Evolutionary conservation across 192 early-diverging fungal genomes (phyloP).

Genomic region (Tieghemiomyces parasiticus): DNA sequence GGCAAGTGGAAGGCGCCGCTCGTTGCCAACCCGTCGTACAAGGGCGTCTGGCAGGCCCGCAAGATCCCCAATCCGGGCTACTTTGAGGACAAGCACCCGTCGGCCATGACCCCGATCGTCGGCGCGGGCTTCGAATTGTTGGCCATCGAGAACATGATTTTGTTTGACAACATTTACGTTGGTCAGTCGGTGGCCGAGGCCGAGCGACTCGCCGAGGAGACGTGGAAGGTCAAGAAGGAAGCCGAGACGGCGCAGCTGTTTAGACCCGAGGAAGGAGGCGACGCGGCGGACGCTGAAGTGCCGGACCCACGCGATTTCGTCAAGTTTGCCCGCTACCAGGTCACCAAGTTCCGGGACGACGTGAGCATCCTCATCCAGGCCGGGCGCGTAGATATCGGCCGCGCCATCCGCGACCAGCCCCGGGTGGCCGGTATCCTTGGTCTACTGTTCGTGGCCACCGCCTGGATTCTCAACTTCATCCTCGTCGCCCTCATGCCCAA

Average conservation of each 20-base stretch:
- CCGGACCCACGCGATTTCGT: slow-evolving; percentile 2
- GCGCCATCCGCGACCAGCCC: neutral
- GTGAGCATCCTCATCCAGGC: neutral
- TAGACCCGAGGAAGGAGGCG: slow-evolving; percentile 24
- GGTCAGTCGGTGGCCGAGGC: slow-evolving; percentile 57
- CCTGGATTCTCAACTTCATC: neutral
- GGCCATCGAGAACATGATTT: slow-evolving; percentile 79
- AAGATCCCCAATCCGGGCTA: slow-evolving; percentile 75
- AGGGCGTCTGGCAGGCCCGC: slow-evolving; percentile 74
- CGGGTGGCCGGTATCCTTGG: slow-evolving; percentile 6
- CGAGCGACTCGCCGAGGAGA: slow-evolving; percentile 51
- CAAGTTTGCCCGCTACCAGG: slow-evolving; percentile 10
- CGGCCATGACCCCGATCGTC: slow-evolving; percentile 63
- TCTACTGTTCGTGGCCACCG: slow-evolving; percentile 1
- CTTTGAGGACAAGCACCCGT: slow-evolving; percentile 63
- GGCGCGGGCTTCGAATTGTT: slow-evolving; percentile 86
- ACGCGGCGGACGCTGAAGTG: slow-evolving; percentile 5
- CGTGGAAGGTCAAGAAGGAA: slow-evolving; percentile 60
- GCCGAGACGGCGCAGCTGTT: slow-evolving; percentile 36
- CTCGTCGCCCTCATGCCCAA: neutral
- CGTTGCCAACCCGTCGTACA: slow-evolving; percentile 87
- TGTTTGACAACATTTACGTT: slow-evolving; percentile 87
- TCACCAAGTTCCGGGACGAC: neutral
- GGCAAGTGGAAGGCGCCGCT: slow-evolving; percentile 75
- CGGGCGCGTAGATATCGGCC: neutral